Conservation (phyloP, 2,329 filamentous ascomycete species). For the Hypoxylon sp. region DNA sequence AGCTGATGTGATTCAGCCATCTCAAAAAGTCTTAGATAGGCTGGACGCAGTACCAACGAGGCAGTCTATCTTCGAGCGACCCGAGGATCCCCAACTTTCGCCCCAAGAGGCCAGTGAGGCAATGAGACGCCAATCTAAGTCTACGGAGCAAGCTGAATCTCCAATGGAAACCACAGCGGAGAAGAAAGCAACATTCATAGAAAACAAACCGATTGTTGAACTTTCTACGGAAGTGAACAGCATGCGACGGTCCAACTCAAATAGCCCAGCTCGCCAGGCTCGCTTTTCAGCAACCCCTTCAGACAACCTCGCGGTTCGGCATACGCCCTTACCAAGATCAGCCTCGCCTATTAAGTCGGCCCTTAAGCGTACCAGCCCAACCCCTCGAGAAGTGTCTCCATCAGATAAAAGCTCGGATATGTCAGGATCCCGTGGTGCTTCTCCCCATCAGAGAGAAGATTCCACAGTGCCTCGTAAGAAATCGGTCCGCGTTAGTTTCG, state of each 20-base stretch:
- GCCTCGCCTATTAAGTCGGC: conserved; percentile 83
- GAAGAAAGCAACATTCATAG: conserved; percentile 30
- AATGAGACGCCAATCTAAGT: conserved; percentile 13
- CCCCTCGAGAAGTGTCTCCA: conserved; percentile 63
- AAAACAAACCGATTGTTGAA: conserved; percentile 47
- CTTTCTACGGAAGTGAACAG: conserved; percentile 41
- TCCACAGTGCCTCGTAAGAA: conserved; percentile 67
- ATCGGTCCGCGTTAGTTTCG: conserved; percentile 81
- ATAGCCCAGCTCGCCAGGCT: conserved; percentile 75
- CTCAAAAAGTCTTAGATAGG: conserved; percentile 48
- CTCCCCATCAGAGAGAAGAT: conserved; percentile 55
- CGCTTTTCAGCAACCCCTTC: conserved; percentile 72
- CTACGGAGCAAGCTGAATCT: conserved; percentile 23
- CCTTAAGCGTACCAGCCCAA: conserved; percentile 73
- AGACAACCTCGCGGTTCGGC: conserved; percentile 69
- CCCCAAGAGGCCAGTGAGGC: conserved; percentile 19
- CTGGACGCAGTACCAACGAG: conserved; percentile 56
- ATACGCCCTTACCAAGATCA: conserved; percentile 78
- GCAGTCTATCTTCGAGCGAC: conserved; percentile 47
- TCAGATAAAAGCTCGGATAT: conserved; percentile 63
- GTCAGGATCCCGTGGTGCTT: conserved; percentile 52
- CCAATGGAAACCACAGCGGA: conserved; percentile 30
- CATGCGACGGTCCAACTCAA: conserved; percentile 59
- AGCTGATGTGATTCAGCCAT: conserved; percentile 24
- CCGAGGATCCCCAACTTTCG: conserved; percentile 31